Conservation (phyloP, 1,139 yeast species). For the Debaryomycetaceae sp. region DNA sequence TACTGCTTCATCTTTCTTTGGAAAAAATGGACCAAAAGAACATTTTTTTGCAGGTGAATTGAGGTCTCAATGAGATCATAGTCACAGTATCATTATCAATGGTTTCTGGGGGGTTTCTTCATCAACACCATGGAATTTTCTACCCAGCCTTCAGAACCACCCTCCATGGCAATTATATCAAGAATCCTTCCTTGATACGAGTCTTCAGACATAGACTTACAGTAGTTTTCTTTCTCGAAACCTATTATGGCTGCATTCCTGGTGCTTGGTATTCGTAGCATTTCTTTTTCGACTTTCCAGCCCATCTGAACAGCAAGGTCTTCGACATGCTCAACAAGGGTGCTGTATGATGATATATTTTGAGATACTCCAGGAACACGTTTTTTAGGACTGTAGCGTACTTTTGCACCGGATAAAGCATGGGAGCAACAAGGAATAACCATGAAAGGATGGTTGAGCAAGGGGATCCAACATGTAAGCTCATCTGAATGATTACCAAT, state of each 20-base stretch:
- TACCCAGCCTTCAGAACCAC: conserved; percentile 92
- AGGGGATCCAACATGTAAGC: conserved; percentile 92
- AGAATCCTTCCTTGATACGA: conserved; percentile 39
- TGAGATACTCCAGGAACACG: conserved; percentile 6
- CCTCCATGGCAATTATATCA: conserved; percentile 65
- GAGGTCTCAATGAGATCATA: too few relatives aligned
- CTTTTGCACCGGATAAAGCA: conserved; percentile 70
- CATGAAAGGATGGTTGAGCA: conserved; percentile 80
- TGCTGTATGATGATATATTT: conserved; percentile 66
- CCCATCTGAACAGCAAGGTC: conserved; percentile 66
- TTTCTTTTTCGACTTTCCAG: conserved; percentile 82
- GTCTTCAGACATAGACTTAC: conserved; percentile 23
- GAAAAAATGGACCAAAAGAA: neutral
- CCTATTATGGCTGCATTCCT: conserved; percentile 91
- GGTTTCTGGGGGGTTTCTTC: conserved; percentile 49
- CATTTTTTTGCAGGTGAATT: neutral
- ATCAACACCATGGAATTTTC: conserved; percentile 68
- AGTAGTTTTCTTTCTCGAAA: conserved; percentile 27
- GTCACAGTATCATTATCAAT: conserved; percentile 25
- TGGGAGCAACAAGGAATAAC: conserved; percentile 97
- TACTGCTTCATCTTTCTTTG: conserved; percentile 1
- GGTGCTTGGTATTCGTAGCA: conserved; percentile 91
- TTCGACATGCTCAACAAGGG: conserved; percentile 81
- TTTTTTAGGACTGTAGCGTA: conserved; percentile 54
- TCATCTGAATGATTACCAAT: conserved; percentile 97